Evolutionary conservation across 306 rosid genomes (phyloP).

Genomic region (Acmispon strigosus): DNA sequence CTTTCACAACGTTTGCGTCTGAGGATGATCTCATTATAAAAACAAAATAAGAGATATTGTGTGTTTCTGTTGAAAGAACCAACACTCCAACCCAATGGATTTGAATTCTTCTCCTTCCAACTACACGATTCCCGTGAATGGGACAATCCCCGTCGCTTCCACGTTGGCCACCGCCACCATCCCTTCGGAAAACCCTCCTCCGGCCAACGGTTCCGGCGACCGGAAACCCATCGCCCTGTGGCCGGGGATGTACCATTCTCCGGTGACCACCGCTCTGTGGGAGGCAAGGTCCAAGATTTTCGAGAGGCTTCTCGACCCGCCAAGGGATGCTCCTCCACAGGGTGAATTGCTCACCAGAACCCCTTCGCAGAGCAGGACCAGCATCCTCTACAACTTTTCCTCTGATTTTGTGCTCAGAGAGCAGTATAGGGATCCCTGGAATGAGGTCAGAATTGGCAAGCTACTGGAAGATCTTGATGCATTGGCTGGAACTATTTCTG

Average conservation of each 20-base stretch:
- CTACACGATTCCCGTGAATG: conserved; percentile 51
- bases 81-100: conserved; percentile 35
- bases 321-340: conserved; percentile 82
- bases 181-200: conserved; percentile 9
- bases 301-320: conserved; percentile 74
- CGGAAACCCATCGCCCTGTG: conserved; percentile 68
- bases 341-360: conserved; percentile 68
- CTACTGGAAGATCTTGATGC: conserved; percentile 96
- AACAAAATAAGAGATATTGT: too few species aligned
- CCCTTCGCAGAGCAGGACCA: conserved; percentile 82
- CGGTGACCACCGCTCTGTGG: conserved; percentile 92
- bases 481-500: conserved; percentile 83
- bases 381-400: conserved; percentile 64
- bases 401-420: conserved; percentile 73
- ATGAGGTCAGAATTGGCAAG: conserved; percentile 81
- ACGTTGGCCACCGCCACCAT: conserved; percentile 4
- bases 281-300: conserved; percentile 63
- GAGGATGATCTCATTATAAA: too few species aligned
- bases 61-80: background rate
- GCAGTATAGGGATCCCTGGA: conserved; percentile 95
- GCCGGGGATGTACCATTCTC: conserved; percentile 98
- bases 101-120: conserved; percentile 31
- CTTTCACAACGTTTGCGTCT: too few species aligned
- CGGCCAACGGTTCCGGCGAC: conserved; percentile 4
- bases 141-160: conserved; percentile 61